Percentiles rank a stretch among this genome's conserved stretches.
Conservation (phyloP, 2,329 filamentous ascomycete genomes). For the Samsoniella hepiali region DNA sequence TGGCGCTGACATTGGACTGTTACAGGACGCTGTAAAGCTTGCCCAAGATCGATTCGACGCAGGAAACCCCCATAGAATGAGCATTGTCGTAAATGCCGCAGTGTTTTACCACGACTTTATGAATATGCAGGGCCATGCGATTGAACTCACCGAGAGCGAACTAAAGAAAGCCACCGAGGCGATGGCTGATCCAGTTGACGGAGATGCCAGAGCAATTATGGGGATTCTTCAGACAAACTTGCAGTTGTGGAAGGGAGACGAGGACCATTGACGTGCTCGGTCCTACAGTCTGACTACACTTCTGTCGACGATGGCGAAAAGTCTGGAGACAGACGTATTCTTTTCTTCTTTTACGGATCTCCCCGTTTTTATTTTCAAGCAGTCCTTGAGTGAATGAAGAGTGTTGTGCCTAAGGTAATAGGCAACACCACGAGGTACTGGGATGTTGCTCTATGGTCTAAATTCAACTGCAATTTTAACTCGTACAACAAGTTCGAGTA, state of each 20-base stretch:
- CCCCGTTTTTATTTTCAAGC: not conserved
- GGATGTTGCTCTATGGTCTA: no score
- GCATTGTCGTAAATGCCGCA: slow-evolving; percentile 1
- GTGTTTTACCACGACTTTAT: not conserved
- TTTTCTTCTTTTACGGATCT: not conserved
- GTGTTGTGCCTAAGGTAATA: no score
- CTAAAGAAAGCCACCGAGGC: not conserved
- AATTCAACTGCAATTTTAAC: no score
- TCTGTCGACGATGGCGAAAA: not conserved
- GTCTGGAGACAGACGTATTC: not conserved
- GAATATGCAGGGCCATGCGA: not conserved
- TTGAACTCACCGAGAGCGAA: not conserved
- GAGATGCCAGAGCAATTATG: not conserved
- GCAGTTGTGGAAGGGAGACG: not conserved
- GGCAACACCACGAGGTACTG: no score
- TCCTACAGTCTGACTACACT: not conserved
- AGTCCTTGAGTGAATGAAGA: not conserved
- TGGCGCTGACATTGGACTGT: not conserved
- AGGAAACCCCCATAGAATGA: not conserved
- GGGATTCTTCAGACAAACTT: not conserved
- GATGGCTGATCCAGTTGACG: not conserved
- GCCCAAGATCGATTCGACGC: not conserved
- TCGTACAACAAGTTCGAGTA: no score
- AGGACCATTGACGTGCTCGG: not conserved
- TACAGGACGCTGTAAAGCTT: not conserved